Evolutionary conservation across 23 red algal species (phyloP).

Genomic region (Gracilaria domingensis): DNA sequence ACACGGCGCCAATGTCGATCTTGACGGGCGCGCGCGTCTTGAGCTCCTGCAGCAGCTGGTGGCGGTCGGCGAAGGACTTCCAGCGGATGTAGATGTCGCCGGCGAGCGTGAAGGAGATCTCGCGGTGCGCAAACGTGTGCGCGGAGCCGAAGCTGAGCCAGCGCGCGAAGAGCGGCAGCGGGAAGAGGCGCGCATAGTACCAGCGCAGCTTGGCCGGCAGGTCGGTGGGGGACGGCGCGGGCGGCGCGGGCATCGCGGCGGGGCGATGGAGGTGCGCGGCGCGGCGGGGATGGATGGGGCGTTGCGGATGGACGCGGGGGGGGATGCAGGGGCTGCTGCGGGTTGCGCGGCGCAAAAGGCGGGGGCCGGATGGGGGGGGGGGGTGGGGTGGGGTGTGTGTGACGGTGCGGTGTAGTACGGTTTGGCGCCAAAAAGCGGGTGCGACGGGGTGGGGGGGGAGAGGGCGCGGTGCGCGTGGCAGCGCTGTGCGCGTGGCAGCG

Average conservation of each 20-base stretch:
- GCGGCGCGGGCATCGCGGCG: background rate
- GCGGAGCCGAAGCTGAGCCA: conserved; percentile 84
- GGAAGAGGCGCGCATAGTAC: conserved; percentile 94
- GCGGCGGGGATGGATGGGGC: too few species aligned
- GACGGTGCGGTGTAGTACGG: too few species aligned
- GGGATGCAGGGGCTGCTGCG: too few species aligned
- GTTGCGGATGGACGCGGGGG: too few species aligned
- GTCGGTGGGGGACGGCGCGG: background rate
- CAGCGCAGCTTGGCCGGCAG: conserved; percentile 52
- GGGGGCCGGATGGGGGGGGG: too few species aligned
- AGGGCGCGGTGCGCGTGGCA: background rate
- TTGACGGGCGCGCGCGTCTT: conserved; percentile 66
- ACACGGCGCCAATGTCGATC: conserved; percentile 93
- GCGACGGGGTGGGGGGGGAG: background rate
- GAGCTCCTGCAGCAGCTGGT: conserved; percentile 46
- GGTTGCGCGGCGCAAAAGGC: too few species aligned
- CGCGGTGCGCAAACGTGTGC: conserved; percentile 52
- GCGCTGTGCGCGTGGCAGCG: background rate
- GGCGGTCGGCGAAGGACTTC: conserved; percentile 72
- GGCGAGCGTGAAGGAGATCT: conserved; percentile 85
- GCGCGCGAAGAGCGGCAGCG: conserved; percentile 36
- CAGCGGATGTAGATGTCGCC: conserved; percentile 87
- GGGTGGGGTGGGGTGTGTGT: too few species aligned
- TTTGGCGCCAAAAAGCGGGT: background rate
- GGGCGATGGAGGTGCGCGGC: too few species aligned